A percentile compares a stretch with the other conserved stretches of the same genome.
phyloP scores from a whole-genome alignment of 345 rosid genomes.

The Gossypium longicalyx region DNA sequence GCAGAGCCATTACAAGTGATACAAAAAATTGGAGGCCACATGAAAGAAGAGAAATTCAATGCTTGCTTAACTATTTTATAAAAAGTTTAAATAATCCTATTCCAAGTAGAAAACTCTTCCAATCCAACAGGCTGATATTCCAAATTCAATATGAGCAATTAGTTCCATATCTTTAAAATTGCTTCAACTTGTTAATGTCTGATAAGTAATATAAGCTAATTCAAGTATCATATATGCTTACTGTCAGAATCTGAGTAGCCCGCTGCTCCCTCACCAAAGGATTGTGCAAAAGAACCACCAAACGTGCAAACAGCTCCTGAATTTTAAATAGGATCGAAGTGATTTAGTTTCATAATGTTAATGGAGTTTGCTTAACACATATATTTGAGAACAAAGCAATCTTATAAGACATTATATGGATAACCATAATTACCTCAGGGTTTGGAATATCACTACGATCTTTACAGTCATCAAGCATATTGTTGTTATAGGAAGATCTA shows the following conservation, averaged over 20 bases:
- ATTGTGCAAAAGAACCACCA: slow-evolving; percentile 90
- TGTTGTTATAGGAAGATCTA: slow-evolving; percentile 49
- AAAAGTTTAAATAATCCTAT: slow-evolving; percentile 7
- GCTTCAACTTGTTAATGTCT: neutral
- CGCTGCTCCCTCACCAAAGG: slow-evolving; percentile 86
- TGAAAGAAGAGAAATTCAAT: neutral
- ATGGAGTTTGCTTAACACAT: neutral
- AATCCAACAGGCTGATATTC: neutral
- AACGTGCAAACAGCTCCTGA: slow-evolving; percentile 92
- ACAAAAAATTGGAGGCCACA: neutral
- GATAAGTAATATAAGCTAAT: neutral
- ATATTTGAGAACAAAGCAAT: slow-evolving; percentile 12
- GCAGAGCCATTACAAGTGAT: neutral
- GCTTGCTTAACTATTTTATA: neutral
- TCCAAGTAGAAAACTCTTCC: neutral
- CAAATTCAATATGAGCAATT: neutral
- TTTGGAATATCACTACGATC: slow-evolving; percentile 76
- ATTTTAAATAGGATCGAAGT: slow-evolving; percentile 18
- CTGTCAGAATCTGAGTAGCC: slow-evolving; percentile 85
- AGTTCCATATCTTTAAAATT: neutral
- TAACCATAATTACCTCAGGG: slow-evolving; percentile 60
- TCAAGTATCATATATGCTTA: slow-evolving; percentile 33
- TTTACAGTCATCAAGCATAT: slow-evolving; percentile 74
- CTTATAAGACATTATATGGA: slow-evolving; percentile 16
- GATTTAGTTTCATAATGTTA: slow-evolving; percentile 6